Evolutionary conservation across 2,329 filamentous ascomycete species (phyloP), one percentile per base, ranked within the genome.

Genomic region (Xylaria polymorpha): DNA sequence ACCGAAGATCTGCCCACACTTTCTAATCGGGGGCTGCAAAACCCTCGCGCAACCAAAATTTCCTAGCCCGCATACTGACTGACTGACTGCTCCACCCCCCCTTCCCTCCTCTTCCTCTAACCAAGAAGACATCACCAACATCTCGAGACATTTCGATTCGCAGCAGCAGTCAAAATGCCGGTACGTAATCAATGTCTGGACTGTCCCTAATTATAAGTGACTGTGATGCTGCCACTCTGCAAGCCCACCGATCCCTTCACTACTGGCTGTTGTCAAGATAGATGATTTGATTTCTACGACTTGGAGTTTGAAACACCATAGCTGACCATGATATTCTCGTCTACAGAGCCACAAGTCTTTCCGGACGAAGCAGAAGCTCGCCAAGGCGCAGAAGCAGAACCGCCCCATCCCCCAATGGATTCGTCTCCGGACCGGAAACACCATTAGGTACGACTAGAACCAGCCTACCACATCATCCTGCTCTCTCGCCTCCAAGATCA

Each of bases 281-380:
- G 14, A 32, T 18, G 20, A 44, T 41, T 57, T 4, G 12, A 43
- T 43, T 15, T 29, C 25, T 10, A n/a, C 35, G 22, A 61, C 3
- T 20, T 22, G 37, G 64, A 18, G 58, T 55, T 39, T 9, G 61
- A 46, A 56, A 67, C 44, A 66, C 48, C 44, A 35, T 8, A 66
- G 67, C 71, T 73, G 61, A 73, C 67, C 29, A 64, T 64, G n/a
- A 50, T 68, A 53, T 59, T 44, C 65, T 59, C 50, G 66, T 72
- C 69, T 71, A 83, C 84, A 98, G 95, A 95, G 92, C 92, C 94
- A 99, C 89, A 99, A 99, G 92, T 93, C 94, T 84, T 99, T 99
- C 94, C 93, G 94, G 85, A 98, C 94, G 87, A 99, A 99, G 94
- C 92, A 97, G 87, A 99, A 99, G 96, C 94, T 99, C 88, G 96